Conservation (phyloP, 1,284 basidiomycete genomes). For the Porogramme epimiltina region DNA sequence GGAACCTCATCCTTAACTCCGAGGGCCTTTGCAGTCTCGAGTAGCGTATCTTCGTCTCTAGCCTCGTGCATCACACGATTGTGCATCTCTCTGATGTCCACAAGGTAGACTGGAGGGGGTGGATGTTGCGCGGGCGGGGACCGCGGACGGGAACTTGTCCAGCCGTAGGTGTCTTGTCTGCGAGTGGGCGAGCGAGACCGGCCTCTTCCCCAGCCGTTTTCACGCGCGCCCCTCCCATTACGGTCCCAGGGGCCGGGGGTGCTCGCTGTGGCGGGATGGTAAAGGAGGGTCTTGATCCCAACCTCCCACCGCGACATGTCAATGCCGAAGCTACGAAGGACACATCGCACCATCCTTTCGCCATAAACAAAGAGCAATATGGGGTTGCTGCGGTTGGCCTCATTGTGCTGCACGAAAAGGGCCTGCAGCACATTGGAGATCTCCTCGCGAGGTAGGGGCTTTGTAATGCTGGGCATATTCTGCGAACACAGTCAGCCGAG, state of each 20-base stretch:
- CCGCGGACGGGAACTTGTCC: slow-evolving; percentile 15
- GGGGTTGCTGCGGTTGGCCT: not conserved
- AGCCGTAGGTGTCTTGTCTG: slow-evolving; percentile 4
- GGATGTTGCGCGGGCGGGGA: slow-evolving; percentile 12
- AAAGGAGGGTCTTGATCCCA: slow-evolving; percentile 28
- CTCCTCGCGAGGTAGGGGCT: slow-evolving; percentile 7
- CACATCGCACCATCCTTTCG: slow-evolving; percentile 16
- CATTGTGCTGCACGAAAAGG: slow-evolving; percentile 14
- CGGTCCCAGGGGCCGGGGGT: not conserved
- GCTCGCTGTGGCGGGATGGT: slow-evolving; percentile 1
- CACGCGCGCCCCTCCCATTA: not conserved
- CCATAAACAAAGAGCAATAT: slow-evolving; percentile 34
- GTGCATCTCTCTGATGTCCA: slow-evolving; percentile 34
- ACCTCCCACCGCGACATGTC: slow-evolving; percentile 23
- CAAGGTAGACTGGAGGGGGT: slow-evolving; percentile 26
- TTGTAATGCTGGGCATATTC: slow-evolving; percentile 11
- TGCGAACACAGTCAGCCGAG: not conserved
- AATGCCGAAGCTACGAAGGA: slow-evolving; percentile 28
- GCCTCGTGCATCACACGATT: slow-evolving; percentile 24
- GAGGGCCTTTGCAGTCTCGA: slow-evolving; percentile 19
- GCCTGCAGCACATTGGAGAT: slow-evolving; percentile 19
- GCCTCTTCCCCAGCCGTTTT: slow-evolving; percentile 8
- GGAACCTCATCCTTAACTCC: slow-evolving; percentile 16
- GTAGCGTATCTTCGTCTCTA: slow-evolving; percentile 8
- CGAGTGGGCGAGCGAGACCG: slow-evolving; percentile 29